phyloP scores from a whole-genome alignment of 768 basidiomycete genomes.

The Lyophyllum shimeji region DNA sequence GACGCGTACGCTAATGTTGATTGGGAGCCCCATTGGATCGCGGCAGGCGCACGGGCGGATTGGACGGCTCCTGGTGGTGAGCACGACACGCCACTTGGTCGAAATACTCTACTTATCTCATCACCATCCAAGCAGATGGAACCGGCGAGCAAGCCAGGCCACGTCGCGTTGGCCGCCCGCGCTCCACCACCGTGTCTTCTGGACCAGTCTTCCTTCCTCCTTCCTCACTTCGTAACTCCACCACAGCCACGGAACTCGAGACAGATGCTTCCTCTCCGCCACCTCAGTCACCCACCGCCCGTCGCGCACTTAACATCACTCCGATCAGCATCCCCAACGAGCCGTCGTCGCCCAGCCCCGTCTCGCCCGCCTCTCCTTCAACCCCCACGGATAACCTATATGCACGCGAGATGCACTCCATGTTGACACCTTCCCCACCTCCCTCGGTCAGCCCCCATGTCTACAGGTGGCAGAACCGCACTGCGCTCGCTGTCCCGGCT shows the following conservation, averaged over 20 bases:
- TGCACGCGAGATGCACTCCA: constrained; percentile 20
- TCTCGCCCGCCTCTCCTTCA: constrained; percentile 27
- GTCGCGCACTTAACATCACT: constrained; percentile 32
- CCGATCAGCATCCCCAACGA: constrained; percentile 34
- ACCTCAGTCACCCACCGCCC: constrained; percentile 23
- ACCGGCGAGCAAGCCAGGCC: constrained; percentile 2
- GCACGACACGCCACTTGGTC: background rate
- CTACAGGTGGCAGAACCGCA: constrained; percentile 52
- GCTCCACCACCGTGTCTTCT: constrained; percentile 23
- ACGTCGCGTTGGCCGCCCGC: constrained; percentile 16
- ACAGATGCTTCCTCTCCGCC: constrained; percentile 6
- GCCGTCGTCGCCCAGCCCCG: constrained; percentile 26
- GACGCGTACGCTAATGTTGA: constrained; percentile 31
- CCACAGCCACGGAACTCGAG: constrained; percentile 20
- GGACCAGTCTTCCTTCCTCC: constrained; percentile 22
- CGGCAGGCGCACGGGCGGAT: constrained; percentile 8
- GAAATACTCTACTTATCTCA: background rate
- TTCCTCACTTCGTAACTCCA: constrained; percentile 21
- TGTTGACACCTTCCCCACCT: constrained; percentile 51
- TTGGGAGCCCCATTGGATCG: constrained; percentile 21
- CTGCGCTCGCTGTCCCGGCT: constrained; percentile 26
- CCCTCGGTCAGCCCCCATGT: constrained; percentile 56
- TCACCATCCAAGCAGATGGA: constrained; percentile 15
- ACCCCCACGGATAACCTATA: constrained; percentile 25
- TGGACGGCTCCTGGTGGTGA: constrained; percentile 8